Evolutionary conservation across 129 eudicot genomes (phyloP), one percentile per base, ranked within the genome.

Genomic region (Lactuca saligna): DNA sequence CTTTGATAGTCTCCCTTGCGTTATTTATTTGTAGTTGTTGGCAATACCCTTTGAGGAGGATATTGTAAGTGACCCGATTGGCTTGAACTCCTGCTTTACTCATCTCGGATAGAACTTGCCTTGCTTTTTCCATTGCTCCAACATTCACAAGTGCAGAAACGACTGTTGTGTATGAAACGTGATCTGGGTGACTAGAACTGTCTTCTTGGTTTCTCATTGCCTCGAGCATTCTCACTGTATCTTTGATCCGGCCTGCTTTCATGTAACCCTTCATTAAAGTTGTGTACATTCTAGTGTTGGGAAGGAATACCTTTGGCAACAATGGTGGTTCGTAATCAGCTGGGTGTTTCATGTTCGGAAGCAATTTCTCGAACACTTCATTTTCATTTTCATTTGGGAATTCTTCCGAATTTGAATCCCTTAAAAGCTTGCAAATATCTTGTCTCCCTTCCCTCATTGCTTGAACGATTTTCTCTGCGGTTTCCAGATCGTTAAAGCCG

Each of bases 231-330:
- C 93, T 88, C 58, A 94, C 89, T 0, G 88, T 87, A 61, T 89
- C 99, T 17, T 74, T 71, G 51, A 94, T 90, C 61, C 99, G 84
- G 5, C 97, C 97, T 7, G 79, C 82, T 54, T 83, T 89, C 99
- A 94, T 87, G 54, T 94, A 94, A 4, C 97, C 99, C 76, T 94
- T 94, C 99, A 94, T 89, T 56, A 94, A 73, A 4, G 97, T 89
- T 0, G 99, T 94, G 75, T 94, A 94, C 71, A 94, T 87, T 65
- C 99, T 81, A 38, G 97, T 77, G 55, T 89, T 82, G 0, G 99
- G 97, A 14, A 56, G 4, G 56, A 69, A 78, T 29, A 72, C 77
- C 54, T 78, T 77, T 20, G 83, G 73, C 76, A 94, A 74, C 82
- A 89, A 81, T 2, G 91, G 93, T n/a, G 96, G 88, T 63, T 82